Evolutionary conservation across 1,139 yeast species (phyloP).

Genomic region (Torulaspora pretoriensis): DNA sequence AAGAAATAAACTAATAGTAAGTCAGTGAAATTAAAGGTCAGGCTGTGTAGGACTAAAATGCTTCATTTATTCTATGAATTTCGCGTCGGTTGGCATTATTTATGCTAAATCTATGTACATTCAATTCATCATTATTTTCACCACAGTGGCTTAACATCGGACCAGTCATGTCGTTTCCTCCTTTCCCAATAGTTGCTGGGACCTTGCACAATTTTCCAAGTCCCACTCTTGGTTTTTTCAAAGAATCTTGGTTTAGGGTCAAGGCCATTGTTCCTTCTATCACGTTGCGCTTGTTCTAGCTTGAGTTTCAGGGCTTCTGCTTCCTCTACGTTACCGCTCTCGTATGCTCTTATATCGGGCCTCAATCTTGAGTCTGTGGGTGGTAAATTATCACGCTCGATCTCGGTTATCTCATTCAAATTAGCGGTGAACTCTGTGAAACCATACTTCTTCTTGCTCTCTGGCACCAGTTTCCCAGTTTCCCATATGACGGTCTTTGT

Average conservation of each 20-base stretch:
- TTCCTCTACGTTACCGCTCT: constrained; percentile 57
- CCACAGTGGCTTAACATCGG: constrained; percentile 52
- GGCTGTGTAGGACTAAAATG: neutral
- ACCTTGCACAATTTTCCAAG: constrained; percentile 63
- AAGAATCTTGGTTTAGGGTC: constrained; percentile 60
- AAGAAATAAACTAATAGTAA: too few relatives aligned
- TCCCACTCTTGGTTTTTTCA: constrained; percentile 46
- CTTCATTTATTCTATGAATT: neutral
- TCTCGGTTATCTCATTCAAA: constrained; percentile 67
- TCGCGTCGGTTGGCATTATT: neutral
- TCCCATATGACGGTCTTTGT: constrained; percentile 42
- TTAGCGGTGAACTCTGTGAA: constrained; percentile 79
- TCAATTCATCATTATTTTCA: constrained; percentile 24
- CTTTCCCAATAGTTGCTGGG: constrained; percentile 75
- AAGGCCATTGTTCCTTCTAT: constrained; percentile 59
- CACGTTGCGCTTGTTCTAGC: constrained; percentile 78
- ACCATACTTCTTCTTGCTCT: constrained; percentile 67
- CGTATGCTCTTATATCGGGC: constrained; percentile 77
- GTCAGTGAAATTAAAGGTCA: neutral
- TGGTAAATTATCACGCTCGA: constrained; percentile 62
- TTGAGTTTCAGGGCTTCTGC: constrained; percentile 68
- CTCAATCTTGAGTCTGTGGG: constrained; percentile 87
- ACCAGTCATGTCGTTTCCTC: constrained; percentile 59
- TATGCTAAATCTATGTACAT: neutral
- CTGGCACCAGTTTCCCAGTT: constrained; percentile 45